Base-by-base conservation (phyloP, 2,329 filamentous ascomycete genomes). In the Calonectria honghensis region DNA sequence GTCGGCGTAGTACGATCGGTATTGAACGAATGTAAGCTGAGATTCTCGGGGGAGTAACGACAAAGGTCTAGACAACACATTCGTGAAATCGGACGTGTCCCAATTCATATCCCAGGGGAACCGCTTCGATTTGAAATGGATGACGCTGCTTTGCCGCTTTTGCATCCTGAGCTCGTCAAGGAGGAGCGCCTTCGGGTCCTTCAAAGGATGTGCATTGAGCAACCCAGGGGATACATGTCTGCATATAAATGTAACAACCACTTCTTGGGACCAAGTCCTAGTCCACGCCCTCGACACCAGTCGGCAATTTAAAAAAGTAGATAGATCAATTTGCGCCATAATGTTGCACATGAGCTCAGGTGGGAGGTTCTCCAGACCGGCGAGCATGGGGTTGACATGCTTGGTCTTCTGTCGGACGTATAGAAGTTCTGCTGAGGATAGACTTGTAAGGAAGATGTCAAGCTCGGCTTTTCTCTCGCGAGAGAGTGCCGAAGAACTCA, bases 401-500 rank as follows among this genome's bases (percentile, higher is more conserved):
- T 74, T 74, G 14, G 82, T 39, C 35, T 66, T 74, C 32, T 72
- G 50, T 10, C 81, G 77, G n/a, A 83, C 70, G 41, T 81, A 81
- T 4, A 83, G 32, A 2, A 81, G 70, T 16, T 84, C 83, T 77
- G 77, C 81, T 3, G 77, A 50, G 2, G 83, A 83, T 10, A 85
- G 72, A 6, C 52, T 50, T 10, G 72, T 50, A 1, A 84, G 64
- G 24, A 82, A 76, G 3, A n/a, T 41, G 51, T 84, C 79, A 20
- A 85, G 75, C 20, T 54, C 73, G 20, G 61, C 65, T 54, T 72
- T 73, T 67, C 76, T 59, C 18, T 59, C 39, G 24, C 27, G 65
- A 18, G 54, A 13, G 32, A 59, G 41, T 27, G 31, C 14, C 20
- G 37, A 27, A 1, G 32, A 45, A 16, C 27, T 5, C 20, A 14